Evolutionary conservation across 2,329 filamentous ascomycete genomes (phyloP).

Genomic region (Botrytis galanthina): DNA sequence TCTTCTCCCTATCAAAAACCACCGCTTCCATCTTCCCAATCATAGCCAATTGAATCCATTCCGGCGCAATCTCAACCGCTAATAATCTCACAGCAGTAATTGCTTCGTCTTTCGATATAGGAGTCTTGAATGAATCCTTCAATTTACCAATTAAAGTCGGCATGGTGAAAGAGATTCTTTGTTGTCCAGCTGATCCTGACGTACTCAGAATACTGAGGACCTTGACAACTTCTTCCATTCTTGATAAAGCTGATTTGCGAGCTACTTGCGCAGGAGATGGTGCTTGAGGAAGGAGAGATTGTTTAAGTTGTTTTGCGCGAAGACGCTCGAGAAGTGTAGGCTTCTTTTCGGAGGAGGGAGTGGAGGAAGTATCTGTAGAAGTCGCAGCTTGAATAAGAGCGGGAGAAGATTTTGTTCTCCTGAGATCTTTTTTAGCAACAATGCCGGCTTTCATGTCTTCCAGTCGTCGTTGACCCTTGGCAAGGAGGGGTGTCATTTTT

Average conservation of each 20-base stretch:
- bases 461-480: conserved; percentile 67
- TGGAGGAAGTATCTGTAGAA: conserved; percentile 17
- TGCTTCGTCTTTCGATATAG: conserved; percentile 49
- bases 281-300: conserved; percentile 45
- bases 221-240: conserved; percentile 65
- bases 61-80: conserved; percentile 46
- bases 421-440: conserved; percentile 49
- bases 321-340: conserved; percentile 75
- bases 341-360: conserved; percentile 42
- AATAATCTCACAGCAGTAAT: conserved; percentile 48
- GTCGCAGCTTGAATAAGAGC: conserved; percentile 3
- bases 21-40: conserved; percentile 46
- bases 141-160: conserved; percentile 61
- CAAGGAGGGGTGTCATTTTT: conserved; percentile 56
- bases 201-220: conserved; percentile 66
- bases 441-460: conserved; percentile 65
- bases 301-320: conserved; percentile 63
- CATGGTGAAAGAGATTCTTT: conserved; percentile 64
- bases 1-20: conserved; percentile 43
- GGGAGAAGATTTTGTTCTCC: conserved; percentile 39
- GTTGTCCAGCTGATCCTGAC: conserved; percentile 49
- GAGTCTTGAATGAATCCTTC: conserved; percentile 57
- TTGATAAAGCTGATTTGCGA: conserved; percentile 63
- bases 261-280: conserved; percentile 55
- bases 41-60: conserved; percentile 49